Conservation (phyloP, 257 asterid species). For the Misopates orontium region DNA sequence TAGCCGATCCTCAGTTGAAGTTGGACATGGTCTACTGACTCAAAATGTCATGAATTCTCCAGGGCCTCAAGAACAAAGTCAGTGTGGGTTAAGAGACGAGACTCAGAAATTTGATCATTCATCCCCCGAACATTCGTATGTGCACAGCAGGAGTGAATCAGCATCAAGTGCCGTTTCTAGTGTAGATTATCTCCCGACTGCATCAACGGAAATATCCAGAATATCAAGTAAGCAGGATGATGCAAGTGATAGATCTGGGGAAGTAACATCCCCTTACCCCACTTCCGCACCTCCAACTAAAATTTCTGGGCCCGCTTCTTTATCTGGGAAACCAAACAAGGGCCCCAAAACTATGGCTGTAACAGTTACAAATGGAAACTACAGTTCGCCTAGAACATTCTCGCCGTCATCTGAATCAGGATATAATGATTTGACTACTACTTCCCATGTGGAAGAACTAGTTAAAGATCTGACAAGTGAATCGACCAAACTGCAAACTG, state of each 20-base stretch:
- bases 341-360: slow-evolving; percentile 49
- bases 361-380: slow-evolving; percentile 36
- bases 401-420: slow-evolving; percentile 49
- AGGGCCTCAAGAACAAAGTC: slow-evolving; percentile 39
- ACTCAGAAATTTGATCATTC: slow-evolving; percentile 50
- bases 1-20: slow-evolving; percentile 35
- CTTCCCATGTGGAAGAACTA: slow-evolving; percentile 67
- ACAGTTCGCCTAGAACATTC: slow-evolving; percentile 39
- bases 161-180: slow-evolving; percentile 85
- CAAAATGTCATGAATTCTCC: slow-evolving; percentile 24
- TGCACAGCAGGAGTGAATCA: slow-evolving; percentile 92
- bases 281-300: slow-evolving; percentile 25
- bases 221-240: slow-evolving; percentile 43
- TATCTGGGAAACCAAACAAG: slow-evolving; percentile 39
- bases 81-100: slow-evolving; percentile 37
- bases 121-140: slow-evolving; percentile 73
- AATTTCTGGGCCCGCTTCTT: slow-evolving; percentile 37
- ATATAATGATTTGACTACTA: slow-evolving; percentile 52
- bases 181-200: slow-evolving; percentile 55
- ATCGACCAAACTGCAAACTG: slow-evolving; percentile 58
- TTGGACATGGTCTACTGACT: slow-evolving; percentile 30
- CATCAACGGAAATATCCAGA: slow-evolving; percentile 53
- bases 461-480: slow-evolving; percentile 50
- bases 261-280: slow-evolving; percentile 36
- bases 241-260: slow-evolving; percentile 43